Evolutionary conservation across 768 basidiomycete genomes (phyloP).

Genomic region (Termitomyces sp.): DNA sequence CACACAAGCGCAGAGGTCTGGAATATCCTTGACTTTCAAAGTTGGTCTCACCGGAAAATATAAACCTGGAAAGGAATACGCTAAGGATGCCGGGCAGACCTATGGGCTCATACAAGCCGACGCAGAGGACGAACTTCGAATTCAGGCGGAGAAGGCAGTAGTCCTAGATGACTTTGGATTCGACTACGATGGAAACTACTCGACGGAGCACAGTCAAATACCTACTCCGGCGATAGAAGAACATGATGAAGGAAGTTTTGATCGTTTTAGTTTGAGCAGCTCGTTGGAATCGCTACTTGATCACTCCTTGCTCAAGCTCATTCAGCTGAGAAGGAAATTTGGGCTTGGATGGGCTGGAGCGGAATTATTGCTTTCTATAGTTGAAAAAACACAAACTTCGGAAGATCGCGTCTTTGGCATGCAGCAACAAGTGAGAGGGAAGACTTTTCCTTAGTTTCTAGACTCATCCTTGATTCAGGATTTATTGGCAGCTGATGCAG

Average conservation of each 20-base stretch:
- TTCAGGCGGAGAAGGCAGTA: slow-evolving; percentile 29
- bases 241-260: slow-evolving; percentile 42
- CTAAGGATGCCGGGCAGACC: slow-evolving; percentile 43
- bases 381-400: slow-evolving; percentile 41
- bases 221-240: slow-evolving; percentile 23
- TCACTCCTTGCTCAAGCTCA: slow-evolving; percentile 48
- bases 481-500: slow-evolving; percentile 38
- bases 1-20: slow-evolving; percentile 28
- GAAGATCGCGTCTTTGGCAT: slow-evolving; percentile 34
- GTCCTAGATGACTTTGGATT: slow-evolving; percentile 24
- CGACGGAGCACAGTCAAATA: slow-evolving; percentile 5
- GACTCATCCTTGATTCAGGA: slow-evolving; percentile 20
- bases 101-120: slow-evolving; percentile 45
- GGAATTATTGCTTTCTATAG: slow-evolving; percentile 46
- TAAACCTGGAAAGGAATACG: slow-evolving; percentile 54
- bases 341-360: slow-evolving; percentile 68
- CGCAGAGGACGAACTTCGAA: slow-evolving; percentile 35
- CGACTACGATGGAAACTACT: slow-evolving; percentile 19
- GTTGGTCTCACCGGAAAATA: slow-evolving; percentile 59
- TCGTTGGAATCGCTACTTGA: slow-evolving; percentile 62
- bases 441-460: neutral
- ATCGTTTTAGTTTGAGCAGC: slow-evolving; percentile 59
- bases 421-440: slow-evolving; percentile 27
- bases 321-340: slow-evolving; percentile 49
- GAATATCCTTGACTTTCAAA: slow-evolving; percentile 45